phyloP scores from a whole-genome alignment of 139 green algal genomes.

The Chlamydomonas incerta region DNA sequence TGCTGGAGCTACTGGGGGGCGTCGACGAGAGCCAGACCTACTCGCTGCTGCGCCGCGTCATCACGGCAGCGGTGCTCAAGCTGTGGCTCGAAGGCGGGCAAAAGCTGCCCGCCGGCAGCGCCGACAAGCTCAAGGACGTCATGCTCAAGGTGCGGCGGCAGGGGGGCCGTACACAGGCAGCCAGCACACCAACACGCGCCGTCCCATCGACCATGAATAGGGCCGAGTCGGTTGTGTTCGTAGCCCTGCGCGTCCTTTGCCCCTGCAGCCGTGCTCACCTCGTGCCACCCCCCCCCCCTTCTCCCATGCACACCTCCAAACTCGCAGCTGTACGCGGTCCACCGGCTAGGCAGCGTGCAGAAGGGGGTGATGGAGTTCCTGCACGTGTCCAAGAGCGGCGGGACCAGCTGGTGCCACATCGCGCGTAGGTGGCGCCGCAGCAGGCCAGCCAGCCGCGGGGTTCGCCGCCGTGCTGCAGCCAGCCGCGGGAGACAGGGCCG shows the following conservation, averaged over 20 bases:
- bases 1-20: neutral
- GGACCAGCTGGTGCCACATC: conserved; percentile 33
- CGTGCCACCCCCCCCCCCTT: too few relatives aligned
- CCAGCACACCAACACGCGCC: too few relatives aligned
- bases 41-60: neutral
- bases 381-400: conserved; percentile 25
- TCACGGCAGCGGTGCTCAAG: neutral
- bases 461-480: too few relatives aligned
- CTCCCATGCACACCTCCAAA: neutral
- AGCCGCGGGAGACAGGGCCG: too few relatives aligned
- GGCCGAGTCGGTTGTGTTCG: too few relatives aligned
- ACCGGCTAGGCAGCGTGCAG: neutral
- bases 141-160: neutral
- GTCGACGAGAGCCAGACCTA: conserved; percentile 7
- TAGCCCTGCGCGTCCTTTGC: too few relatives aligned
- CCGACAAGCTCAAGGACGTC: neutral
- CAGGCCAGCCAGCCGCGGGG: too few relatives aligned
- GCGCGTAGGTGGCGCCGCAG: neutral
- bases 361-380: conserved; percentile 25
- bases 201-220: too few relatives aligned
- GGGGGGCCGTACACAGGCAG: too few relatives aligned
- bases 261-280: too few relatives aligned
- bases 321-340: conserved; percentile 15
- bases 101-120: neutral
- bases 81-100: neutral